Conservation (phyloP, 2,329 filamentous ascomycete genomes). For the Diaporthe sp. region DNA sequence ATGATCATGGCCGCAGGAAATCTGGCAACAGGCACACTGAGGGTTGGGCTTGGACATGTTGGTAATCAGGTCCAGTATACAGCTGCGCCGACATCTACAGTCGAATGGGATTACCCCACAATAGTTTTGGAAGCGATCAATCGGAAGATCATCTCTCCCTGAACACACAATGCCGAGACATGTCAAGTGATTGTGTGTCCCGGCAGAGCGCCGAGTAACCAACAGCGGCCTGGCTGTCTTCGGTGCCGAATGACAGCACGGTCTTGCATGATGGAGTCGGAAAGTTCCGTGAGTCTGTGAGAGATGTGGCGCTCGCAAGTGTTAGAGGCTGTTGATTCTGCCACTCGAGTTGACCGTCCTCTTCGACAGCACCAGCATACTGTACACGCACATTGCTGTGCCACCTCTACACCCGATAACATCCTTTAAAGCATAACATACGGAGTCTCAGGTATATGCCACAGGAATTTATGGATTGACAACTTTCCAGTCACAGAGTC, state of each 20-base stretch:
- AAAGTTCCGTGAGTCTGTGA: too few relatives aligned
- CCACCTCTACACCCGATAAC: background rate
- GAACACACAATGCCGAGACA: background rate
- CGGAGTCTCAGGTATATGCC: background rate
- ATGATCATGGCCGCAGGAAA: background rate
- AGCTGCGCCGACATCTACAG: too few relatives aligned
- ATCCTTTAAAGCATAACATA: background rate
- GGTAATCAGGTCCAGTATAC: background rate
- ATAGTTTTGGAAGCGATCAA: background rate
- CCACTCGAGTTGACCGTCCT: too few relatives aligned
- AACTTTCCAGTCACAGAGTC: background rate
- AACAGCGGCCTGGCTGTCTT: background rate
- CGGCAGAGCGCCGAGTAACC: background rate
- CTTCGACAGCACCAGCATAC: too few relatives aligned
- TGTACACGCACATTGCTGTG: too few relatives aligned
- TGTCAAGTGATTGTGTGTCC: background rate
- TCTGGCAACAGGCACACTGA: background rate
- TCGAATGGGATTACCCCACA: too few relatives aligned
- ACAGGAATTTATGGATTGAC: background rate
- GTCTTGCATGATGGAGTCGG: background rate
- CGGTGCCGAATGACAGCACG: background rate
- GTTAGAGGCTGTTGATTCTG: too few relatives aligned
- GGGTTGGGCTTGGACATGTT: background rate
- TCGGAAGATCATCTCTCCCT: background rate
- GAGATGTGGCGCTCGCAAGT: too few relatives aligned